Base-by-base conservation (phyloP, 148 eudicot genomes). In the Camellia sinensis region DNA sequence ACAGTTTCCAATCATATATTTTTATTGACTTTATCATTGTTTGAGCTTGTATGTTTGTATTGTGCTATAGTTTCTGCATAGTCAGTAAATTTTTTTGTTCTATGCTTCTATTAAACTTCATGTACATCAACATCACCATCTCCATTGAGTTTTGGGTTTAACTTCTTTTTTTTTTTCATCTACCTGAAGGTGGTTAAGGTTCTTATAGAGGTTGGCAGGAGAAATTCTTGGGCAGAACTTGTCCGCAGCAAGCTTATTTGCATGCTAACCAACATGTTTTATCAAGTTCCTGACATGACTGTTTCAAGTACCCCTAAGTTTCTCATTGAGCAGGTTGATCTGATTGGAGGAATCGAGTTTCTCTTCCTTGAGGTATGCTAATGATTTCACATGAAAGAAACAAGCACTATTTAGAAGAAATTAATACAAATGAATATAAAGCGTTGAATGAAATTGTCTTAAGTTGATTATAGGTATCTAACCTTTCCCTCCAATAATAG, bases 291-390 rank as follows among this genome's bases (percentile, higher is more conserved):
- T 83, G 98, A 88, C 79, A 87, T 71, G 61, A 78, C 79, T 75
- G 72, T 60, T 75, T 75, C 88, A 77, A 83, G 80, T 70, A 77
- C 76, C 67, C 92, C 92, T 0, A 82, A 60, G 62, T 89, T 92
- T 90, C 90, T 91, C 60, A 86, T 90, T 61, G 84, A 90, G 61
- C 98, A 91, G 86, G 91, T 96, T 81, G 98, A 93, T 85, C 86
- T 93, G 86, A 92, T 93, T 82, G 99, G 97, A 72, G 99, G 99
- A 76, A 93, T 92, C 77, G 98, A 93, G 71, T 92, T 96, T 83
- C 90, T 96, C 77, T 92, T 92, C 79, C 84, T 85, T 59, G 99
- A 96, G 99, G 99, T 96, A 88, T 65, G 83, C 21, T 14, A 10
- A 43, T 80, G 45, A 75, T 80, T 22, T 67, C 19, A 67, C n/a